Conservation (phyloP, 768 basidiomycete genomes). For the Psilocybe subaeruginosa region DNA sequence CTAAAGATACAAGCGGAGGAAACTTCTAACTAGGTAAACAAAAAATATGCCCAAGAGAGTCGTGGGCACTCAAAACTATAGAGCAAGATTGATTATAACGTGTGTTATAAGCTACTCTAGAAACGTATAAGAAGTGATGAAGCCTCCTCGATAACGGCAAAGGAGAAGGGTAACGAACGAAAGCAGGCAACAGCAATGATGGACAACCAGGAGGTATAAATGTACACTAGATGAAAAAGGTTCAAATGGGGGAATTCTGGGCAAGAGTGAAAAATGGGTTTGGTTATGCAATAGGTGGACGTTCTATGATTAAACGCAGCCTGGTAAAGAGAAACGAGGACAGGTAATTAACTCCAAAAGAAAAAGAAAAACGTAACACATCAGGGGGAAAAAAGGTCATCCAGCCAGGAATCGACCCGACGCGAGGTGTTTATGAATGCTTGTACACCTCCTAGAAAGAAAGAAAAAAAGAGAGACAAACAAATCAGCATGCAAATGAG, state of each 20-base stretch:
- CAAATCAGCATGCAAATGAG: neutral
- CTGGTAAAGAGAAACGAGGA: neutral
- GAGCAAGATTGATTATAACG: neutral
- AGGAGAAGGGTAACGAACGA: neutral
- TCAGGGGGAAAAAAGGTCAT: neutral
- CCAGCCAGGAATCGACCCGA: too few species aligned
- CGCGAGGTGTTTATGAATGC: neutral
- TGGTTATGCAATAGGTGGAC: neutral
- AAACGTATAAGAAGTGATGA: neutral
- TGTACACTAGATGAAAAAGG: conserved; percentile 3
- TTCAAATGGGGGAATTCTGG: neutral
- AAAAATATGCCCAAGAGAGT: neutral
- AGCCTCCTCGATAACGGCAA: neutral
- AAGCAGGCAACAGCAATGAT: neutral
- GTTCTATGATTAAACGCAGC: neutral
- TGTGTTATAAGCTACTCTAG: neutral
- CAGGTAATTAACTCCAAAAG: neutral
- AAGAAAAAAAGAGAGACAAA: neutral
- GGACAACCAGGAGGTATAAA: conserved; percentile 1
- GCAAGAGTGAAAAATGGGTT: neutral
- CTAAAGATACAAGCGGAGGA: too few species aligned
- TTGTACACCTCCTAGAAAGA: conserved; percentile 25
- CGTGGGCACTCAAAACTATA: neutral
- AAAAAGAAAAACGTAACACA: neutral
- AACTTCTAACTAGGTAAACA: neutral